Percentiles rank a stretch among this genome's conserved stretches.
Conservation (phyloP, 306 rosid genomes). For the Lotus japonicus region DNA sequence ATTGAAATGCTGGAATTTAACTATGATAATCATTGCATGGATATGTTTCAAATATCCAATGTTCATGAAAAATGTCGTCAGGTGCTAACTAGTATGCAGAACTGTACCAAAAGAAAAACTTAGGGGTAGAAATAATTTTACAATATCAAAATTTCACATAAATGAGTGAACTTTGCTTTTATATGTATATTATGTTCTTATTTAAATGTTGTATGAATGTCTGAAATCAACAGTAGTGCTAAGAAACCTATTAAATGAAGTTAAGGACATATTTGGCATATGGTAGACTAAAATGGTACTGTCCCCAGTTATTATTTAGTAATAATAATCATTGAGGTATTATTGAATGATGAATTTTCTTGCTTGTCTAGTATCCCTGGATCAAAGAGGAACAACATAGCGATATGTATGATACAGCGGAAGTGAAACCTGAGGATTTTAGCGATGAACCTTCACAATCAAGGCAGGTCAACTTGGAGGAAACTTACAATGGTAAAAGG, state of each 20-base stretch:
- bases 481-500: conserved; percentile 38
- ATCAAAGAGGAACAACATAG: conserved; percentile 27
- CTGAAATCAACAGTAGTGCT: background rate
- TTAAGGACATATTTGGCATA: background rate
- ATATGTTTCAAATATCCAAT: background rate
- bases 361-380: conserved; percentile 34
- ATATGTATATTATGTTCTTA: background rate
- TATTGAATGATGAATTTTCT: conserved; percentile 18
- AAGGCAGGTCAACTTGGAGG: conserved; percentile 26
- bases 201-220: background rate
- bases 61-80: background rate
- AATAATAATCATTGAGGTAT: background rate
- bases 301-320: background rate
- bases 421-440: conserved; percentile 47
- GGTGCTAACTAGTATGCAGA: background rate
- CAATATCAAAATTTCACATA: background rate
- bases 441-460: conserved; percentile 32
- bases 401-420: conserved; percentile 24
- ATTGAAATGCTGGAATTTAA: background rate
- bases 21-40: background rate
- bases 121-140: background rate
- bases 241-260: background rate
- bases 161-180: background rate
- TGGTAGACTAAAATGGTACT: background rate
- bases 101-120: background rate